Evolutionary conservation across 2,329 filamentous ascomycete genomes (phyloP), one percentile per base, ranked within the genome.

Genomic region (Colletotrichum neosansevieriae): DNA sequence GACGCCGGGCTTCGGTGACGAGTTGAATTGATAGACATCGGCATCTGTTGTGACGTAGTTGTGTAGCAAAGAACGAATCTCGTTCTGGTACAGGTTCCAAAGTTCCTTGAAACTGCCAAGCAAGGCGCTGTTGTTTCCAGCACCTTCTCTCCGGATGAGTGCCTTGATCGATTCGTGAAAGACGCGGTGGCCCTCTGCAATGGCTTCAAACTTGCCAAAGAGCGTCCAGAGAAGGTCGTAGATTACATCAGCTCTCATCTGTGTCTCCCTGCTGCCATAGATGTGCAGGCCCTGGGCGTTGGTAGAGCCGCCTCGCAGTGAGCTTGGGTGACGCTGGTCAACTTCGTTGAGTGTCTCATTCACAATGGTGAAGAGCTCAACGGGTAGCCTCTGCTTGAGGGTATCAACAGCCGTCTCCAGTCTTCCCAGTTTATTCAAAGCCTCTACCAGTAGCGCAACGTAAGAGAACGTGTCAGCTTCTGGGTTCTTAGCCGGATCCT

Each of bases 11-110:
- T 85, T 77, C 72, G 86, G 78, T 79, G 88, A 79, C 81, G 88
- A 75, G 81, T 85, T 75, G 83, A 88, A 85, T 61, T 90, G 88
- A 73, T 90, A 91, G 13, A 91, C 82, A 70, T 97, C 92, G 29
- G 92, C 94, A 76, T 97, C 94, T 2, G 94, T 97, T 0, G 96
- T 97, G 58, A 99, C 89, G 77, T 99, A 98, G 77, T 98, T 97
- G 79, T 98, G 96, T 65, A 99, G 83, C 13, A 99, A 83, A 5
- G 94, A 97, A 47, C 94, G 89, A 72, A 99, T 98, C 84, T 99
- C 96, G 79, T 97, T 98, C 76, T 99, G 96, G 75, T 98, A 95
- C 7, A 99, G 84, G 76, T 98, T 97, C 97, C 97, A 99, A 45
- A 99, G 83, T 80, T 98, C 96, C 75, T 95, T 96, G 80, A 99